A percentile compares a stretch with the other conserved stretches of the same genome.
Conservation (phyloP, 176 grass and related monocot species). For the Pontederia paniculata region DNA sequence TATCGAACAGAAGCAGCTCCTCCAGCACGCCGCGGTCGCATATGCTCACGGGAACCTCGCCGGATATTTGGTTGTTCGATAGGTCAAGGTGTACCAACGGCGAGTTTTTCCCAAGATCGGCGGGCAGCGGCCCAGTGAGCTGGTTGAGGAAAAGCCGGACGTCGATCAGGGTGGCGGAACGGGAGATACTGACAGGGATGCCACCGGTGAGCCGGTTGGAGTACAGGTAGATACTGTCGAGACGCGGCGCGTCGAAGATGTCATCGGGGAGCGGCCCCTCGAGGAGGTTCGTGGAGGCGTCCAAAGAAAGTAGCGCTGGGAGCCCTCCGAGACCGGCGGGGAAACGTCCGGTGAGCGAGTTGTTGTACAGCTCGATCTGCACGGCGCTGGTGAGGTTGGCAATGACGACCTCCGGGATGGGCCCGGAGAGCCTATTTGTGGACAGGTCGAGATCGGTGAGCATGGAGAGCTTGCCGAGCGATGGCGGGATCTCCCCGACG, state of each 20-base stretch:
- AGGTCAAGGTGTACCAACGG: constrained; percentile 55
- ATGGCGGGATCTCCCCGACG: constrained; percentile 49
- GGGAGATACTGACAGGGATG: constrained; percentile 28
- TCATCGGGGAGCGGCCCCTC: constrained; percentile 56
- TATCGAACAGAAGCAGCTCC: constrained; percentile 66
- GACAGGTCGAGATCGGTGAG: constrained; percentile 78
- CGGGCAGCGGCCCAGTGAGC: constrained; percentile 50
- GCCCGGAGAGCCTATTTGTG: constrained; percentile 46
- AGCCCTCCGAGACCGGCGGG: constrained; percentile 45
- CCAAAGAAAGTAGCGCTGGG: constrained; percentile 26
- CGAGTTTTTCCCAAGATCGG: constrained; percentile 40
- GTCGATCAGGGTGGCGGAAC: constrained; percentile 35
- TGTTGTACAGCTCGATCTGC: constrained; percentile 89
- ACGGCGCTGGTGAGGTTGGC: constrained; percentile 29
- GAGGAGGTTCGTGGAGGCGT: constrained; percentile 63
- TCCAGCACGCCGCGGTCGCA: constrained; percentile 80
- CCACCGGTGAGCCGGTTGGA: constrained; percentile 40
- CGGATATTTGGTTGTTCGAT: constrained; percentile 50
- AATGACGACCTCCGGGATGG: constrained; percentile 40
- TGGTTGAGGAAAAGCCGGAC: constrained; percentile 58
- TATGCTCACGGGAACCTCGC: constrained; percentile 52
- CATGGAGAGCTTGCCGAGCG: constrained; percentile 43
- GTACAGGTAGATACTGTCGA: constrained; percentile 63
- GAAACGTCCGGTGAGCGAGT: constrained; percentile 58
- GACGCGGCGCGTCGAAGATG: constrained; percentile 47